Base-by-base conservation (phyloP, 1,284 basidiomycete species). In the Rhizoctonia solani region DNA sequence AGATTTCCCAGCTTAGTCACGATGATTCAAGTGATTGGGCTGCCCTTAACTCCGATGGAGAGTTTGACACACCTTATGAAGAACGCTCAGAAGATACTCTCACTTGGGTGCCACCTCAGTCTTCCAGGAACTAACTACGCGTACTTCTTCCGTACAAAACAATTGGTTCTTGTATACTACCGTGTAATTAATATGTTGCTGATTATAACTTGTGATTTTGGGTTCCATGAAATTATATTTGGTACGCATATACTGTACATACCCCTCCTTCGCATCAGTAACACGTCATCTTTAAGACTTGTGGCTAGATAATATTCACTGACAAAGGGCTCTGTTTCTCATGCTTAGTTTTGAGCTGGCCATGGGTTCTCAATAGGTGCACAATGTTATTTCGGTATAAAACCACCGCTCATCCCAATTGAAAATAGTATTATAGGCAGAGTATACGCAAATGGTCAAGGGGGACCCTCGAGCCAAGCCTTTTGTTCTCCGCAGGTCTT, bases 401-500 rank as follows among this genome's bases (percentile, higher is more conserved):
- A 39, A 39, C 9, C 8, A 39, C 9, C 16, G 37, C 37, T 8
- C 37, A 39, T 39, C 37, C 16, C 37, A 39, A 8, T 39, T 39
- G 37, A n/a, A n/a, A n/a, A n/a, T n/a, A n/a, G n/a, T n/a, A n/a
- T n/a, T n/a, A n/a, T n/a, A n/a, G n/a, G n/a, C n/a, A 16, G 37
- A 39, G 37, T 37, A 58, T 27, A 27, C 23, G 25, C 55, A 39
- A 16, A 53, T 4, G 21, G 27, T 27, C 44, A 65, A n/a, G 61
- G 54, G 27, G 54, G 54, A 13, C 49, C 44, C 8, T 65, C 49
- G 76, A 99, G 92, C 90, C 93, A 99, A 67, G 81, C 82, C 80
- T 98, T 99, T 72, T 93, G 90, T 71, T 89, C 82, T 13, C 82
- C 88, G 76, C 96, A 99, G 34, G 89, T 90, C 50, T 86, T 85